Percentiles rank a stretch among this genome's conserved stretches.
Evolutionary conservation across 495 filamentous ascomycete species (phyloP).

Genomic region (Astrocystis sublimbata): DNA sequence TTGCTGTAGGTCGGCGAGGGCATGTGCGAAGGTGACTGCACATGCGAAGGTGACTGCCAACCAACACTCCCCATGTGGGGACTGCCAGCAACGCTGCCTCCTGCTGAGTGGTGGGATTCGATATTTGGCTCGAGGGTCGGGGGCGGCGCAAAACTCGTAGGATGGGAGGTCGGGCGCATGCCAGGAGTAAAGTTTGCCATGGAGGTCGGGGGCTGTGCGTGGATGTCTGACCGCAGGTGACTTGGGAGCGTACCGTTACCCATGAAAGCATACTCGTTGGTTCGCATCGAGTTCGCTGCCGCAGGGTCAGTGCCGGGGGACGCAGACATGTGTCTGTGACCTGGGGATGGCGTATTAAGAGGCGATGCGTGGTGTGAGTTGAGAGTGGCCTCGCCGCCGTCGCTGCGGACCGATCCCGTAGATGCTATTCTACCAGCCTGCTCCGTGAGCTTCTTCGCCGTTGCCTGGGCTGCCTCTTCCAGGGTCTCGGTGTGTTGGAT

Average conservation of each 20-base stretch:
- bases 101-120: constrained; percentile 65
- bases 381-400: constrained; percentile 59
- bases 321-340: constrained; percentile 70
- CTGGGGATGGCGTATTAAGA: constrained; percentile 81
- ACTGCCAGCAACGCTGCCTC: constrained; percentile 65
- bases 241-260: constrained; percentile 72
- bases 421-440: constrained; percentile 49
- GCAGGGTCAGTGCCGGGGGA: constrained; percentile 79
- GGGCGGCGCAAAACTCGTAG: constrained; percentile 75
- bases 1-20: constrained; percentile 64
- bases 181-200: constrained; percentile 61
- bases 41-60: constrained; percentile 71
- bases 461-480: constrained; percentile 88
- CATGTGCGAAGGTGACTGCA: constrained; percentile 67
- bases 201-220: constrained; percentile 69
- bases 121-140: constrained; percentile 86
- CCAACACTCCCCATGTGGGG: constrained; percentile 72
- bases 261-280: constrained; percentile 70
- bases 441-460: constrained; percentile 62
- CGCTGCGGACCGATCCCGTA: constrained; percentile 59
- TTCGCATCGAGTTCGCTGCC: constrained; percentile 70
- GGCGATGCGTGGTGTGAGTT: constrained; percentile 82
- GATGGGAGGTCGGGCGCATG: constrained; percentile 71
- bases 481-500: constrained; percentile 95
- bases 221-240: constrained; percentile 77